phyloP scores from a whole-genome alignment of 768 basidiomycete species.

The Trametes sanguinea region DNA sequence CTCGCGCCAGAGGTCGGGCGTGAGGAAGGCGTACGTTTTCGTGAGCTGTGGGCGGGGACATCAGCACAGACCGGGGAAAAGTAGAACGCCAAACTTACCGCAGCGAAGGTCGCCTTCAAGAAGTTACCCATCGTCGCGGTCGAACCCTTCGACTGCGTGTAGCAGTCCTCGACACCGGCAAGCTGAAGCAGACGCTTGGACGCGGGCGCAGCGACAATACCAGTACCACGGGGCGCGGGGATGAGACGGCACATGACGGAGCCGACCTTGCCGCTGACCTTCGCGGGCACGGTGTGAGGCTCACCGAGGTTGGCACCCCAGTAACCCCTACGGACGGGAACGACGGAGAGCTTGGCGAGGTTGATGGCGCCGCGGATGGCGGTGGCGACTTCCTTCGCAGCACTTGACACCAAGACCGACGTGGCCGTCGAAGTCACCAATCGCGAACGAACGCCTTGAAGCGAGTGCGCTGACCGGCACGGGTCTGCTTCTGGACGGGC shows the following conservation, averaged over 20 bases:
- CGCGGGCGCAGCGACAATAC: constrained; percentile 98
- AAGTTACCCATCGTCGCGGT: constrained; percentile 99
- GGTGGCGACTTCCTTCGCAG: constrained; percentile 99
- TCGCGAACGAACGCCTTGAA: constrained; percentile 99
- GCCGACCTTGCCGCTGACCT: constrained; percentile 97
- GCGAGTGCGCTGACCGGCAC: constrained; percentile 98
- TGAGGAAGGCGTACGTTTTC: constrained; percentile 97
- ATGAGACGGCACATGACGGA: constrained; percentile 99
- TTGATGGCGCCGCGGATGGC: constrained; percentile 99
- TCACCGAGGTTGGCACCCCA: constrained; percentile 99
- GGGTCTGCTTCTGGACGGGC: constrained; percentile 99
- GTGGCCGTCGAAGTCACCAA: constrained; percentile 98
- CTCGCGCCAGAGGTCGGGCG: constrained; percentile 96
- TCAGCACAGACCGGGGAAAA: neutral
- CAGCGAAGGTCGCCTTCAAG: constrained; percentile 95
- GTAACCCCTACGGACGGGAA: constrained; percentile 98
- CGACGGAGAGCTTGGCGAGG: constrained; percentile 95
- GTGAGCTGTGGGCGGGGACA: constrained; percentile 63
- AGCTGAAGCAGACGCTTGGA: constrained; percentile 96
- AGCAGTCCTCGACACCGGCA: constrained; percentile 96
- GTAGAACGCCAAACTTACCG: constrained; percentile 45
- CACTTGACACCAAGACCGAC: constrained; percentile 99
- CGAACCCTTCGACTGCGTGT: constrained; percentile 97
- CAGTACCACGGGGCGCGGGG: constrained; percentile 97
- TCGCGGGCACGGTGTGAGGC: constrained; percentile 98